Base-by-base conservation (phyloP, 805 yeast species). In the Starmerella khaoyaiensis region DNA sequence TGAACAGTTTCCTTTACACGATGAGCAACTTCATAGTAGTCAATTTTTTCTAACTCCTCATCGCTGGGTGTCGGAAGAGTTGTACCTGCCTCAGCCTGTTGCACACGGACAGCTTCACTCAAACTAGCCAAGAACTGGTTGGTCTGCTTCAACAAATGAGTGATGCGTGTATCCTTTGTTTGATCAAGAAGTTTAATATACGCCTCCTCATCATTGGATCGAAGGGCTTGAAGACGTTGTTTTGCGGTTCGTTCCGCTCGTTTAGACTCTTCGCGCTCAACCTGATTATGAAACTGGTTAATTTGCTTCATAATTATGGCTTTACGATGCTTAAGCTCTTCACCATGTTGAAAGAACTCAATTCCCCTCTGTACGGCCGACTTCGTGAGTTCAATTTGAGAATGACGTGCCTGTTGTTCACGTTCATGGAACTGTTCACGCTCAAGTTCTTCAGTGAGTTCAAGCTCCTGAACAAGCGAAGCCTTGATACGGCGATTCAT, bases 121-220 rank as follows among this genome's bases (percentile, higher is more conserved):
- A 87, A 71, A 14, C 94, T 77, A 52, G 81, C 93, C 65, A 87
- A 74, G 63, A 90, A 87, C 21, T 78, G 67, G 57, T 87, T 84
- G 9, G 98, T 87, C 63, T 87, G 97, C 46, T 69, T 76, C 58
- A 87, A 74, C 52, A 87, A 64, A 58, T 87, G 97, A 1, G 97
- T 90, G 56, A 87, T 86, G 69, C 98, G 81, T 1, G 95, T 87
- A 62, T 87, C 98, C 60, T 87, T 87, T 11, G 98, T 86, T 59
- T 90, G 96, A 56, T 87, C 96, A 46, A 87, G 72, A 52, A 87
- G 70, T 58, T 87, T 90, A 63, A 90, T 70, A 62, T 87, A 87
- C 0, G 97, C 97, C 59, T 87, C 98, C 60, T 90, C 98, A 62
- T 87, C 97, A 60, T 87, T 90, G 37, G 93, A 79, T 51, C 82